These are phyloP conservation scores for Cinchona pubescens DNA, from an alignment of 257 asterid genomes.

Conservation along the genomic window DNA sequence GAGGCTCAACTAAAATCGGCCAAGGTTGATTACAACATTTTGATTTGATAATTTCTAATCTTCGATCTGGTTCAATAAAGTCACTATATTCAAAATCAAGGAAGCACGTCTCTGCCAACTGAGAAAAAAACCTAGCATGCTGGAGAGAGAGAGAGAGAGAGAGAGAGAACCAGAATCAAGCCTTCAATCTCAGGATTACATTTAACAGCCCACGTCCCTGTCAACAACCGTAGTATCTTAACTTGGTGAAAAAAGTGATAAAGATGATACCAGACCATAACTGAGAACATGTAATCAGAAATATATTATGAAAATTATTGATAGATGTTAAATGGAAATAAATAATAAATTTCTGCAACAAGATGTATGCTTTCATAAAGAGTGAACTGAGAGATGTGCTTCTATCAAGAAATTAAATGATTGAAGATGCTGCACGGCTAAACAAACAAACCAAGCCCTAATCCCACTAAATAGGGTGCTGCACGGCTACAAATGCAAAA, in stretches of 20 bases:
- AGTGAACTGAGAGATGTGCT: background rate
- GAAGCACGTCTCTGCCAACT: too few species aligned
- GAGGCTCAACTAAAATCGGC: too few species aligned
- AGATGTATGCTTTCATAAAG: background rate
- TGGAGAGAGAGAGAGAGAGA: conserved; percentile 25
- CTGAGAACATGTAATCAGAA: background rate
- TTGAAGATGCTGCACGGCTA: too few species aligned
- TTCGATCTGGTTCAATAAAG: too few species aligned
- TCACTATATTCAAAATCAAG: too few species aligned
- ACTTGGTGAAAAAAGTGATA: background rate
- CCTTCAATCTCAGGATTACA: conserved; percentile 90
- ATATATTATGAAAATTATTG: background rate
- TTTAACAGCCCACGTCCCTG: conserved; percentile 96
- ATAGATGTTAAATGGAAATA: background rate
- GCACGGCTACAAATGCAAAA: conserved; percentile 13
- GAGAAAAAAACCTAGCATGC: too few species aligned
- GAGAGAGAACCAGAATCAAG: conserved; percentile 74
- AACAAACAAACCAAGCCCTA: too few species aligned
- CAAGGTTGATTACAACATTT: too few species aligned
- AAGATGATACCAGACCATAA: background rate
- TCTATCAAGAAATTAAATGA: background rate
- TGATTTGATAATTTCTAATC: too few species aligned
- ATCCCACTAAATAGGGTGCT: too few species aligned
- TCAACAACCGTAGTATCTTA: conserved; percentile 30
- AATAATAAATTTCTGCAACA: background rate